Percentiles rank a stretch among this genome's conserved stretches.
These are phyloP conservation scores for Aegilops bicornis DNA, from an alignment of 176 grass and related monocot genomes.

Conservation along the genomic window DNA sequence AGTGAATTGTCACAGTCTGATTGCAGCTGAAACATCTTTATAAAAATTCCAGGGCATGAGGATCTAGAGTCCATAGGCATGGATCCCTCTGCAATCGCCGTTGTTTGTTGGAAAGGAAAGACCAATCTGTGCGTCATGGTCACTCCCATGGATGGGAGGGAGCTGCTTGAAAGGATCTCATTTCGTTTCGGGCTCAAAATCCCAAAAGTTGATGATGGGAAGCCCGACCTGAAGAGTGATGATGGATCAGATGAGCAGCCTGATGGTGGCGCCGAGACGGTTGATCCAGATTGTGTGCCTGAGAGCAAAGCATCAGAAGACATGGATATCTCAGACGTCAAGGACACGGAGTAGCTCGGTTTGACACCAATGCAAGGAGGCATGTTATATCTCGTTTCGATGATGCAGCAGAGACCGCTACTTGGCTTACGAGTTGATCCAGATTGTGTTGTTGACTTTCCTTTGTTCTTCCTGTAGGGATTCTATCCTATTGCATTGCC, in stretches of 20 bases:
- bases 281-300: constrained; percentile 23
- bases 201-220: constrained; percentile 20
- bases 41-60: constrained; percentile 42
- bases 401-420: neutral
- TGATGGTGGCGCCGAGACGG: neutral
- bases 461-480: neutral
- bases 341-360: constrained; percentile 23
- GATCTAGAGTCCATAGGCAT: constrained; percentile 39
- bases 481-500: neutral
- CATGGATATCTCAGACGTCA: constrained; percentile 21
- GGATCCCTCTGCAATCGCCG: constrained; percentile 64
- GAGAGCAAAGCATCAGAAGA: constrained; percentile 27
- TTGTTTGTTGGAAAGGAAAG: constrained; percentile 99
- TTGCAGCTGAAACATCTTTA: neutral
- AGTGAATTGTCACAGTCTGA: neutral
- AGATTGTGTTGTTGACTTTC: neutral
- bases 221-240: constrained; percentile 11
- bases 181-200: constrained; percentile 47
- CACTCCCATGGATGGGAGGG: constrained; percentile 76
- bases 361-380: neutral
- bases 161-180: constrained; percentile 79
- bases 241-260: constrained; percentile 23
- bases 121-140: constrained; percentile 87
- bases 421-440: neutral
- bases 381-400: neutral